These are phyloP conservation scores for Xylaria acuta DNA, from an alignment of 495 filamentous ascomycete species.

Conservation along the genomic window DNA sequence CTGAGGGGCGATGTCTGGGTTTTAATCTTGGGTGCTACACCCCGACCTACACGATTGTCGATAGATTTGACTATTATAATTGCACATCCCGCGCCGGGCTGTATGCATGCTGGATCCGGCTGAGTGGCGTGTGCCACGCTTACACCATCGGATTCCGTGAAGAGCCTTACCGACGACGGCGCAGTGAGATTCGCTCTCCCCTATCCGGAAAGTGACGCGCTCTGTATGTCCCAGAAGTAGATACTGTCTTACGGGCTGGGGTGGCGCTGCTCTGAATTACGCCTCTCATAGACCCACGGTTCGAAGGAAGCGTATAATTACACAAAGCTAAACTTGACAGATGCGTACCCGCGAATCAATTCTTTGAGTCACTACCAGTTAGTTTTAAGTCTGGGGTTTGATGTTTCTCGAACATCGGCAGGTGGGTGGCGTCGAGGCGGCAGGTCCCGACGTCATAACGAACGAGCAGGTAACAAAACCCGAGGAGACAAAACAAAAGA, in stretches of 20 bases:
- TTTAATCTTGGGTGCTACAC: neutral
- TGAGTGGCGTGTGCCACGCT: constrained; percentile 10
- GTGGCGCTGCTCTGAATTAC: constrained; percentile 6
- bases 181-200: neutral
- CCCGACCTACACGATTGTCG: neutral
- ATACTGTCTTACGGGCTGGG: neutral
- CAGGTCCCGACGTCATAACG: neutral
- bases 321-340: neutral
- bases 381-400: neutral
- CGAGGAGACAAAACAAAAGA: neutral
- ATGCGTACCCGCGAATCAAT: neutral
- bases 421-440: neutral
- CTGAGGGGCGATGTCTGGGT: constrained; percentile 13
- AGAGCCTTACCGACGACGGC: neutral
- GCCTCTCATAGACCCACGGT: constrained; percentile 4
- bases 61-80: constrained; percentile 12
- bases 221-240: neutral
- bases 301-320: neutral
- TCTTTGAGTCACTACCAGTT: neutral
- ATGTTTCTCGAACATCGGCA: neutral
- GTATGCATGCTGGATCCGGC: neutral
- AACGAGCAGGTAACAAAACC: neutral
- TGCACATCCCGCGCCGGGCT: neutral
- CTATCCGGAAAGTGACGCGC: neutral
- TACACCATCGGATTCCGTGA: neutral